Base-by-base conservation (phyloP, 179 eudicot genomes). In the Vitellaria paradoxa region DNA sequence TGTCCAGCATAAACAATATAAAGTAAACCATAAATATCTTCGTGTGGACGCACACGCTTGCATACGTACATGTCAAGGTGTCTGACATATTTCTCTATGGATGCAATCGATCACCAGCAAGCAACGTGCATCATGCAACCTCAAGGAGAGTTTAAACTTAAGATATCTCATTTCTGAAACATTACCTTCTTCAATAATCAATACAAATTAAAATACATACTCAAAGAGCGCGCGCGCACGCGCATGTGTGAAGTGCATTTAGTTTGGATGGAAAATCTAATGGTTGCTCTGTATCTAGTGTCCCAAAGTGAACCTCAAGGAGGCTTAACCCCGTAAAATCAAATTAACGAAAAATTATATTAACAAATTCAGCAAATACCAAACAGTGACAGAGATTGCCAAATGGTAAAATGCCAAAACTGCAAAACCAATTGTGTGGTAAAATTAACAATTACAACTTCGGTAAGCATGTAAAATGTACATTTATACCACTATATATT, bases 11-110 rank as follows among this genome's bases (percentile, higher is more conserved):
- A 50, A 11, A 13, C 42, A 50, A 70, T 59, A 70, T 50, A 14
- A 69, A n/a, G 26, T 49, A 49, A 65, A 70, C 53, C 60, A 70
- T 70, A 50, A 70, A 70, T 52, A 18, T 56, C 30, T 7, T 17
- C 4, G 8, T n/a, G 20, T 23, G 60, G 9, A 42, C 7, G 5
- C 45, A 50, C 7, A 42, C 4, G 1, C 50, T 21, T 30, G 26
- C 10, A 0, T 49, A n/a, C 21, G 73, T 50, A 4, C 17, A 42
- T 2, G 1, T 21, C 71, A 46, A 68, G 71, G 52, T 45, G 26
- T 46, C 30, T 21, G n/a, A 17, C 14, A 67, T 18, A 45, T 40
- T 18, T 67, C 45, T 20, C 15, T 46, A 68, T 68, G 6, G 53
- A 67, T 10, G 71, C 20, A 23, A 7, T 50, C 23, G 42, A n/a